Percentiles rank a stretch among this genome's conserved stretches.
phyloP scores from a whole-genome alignment of 1,284 basidiomycete species.

The Cutaneotrichosporon sp. region DNA sequence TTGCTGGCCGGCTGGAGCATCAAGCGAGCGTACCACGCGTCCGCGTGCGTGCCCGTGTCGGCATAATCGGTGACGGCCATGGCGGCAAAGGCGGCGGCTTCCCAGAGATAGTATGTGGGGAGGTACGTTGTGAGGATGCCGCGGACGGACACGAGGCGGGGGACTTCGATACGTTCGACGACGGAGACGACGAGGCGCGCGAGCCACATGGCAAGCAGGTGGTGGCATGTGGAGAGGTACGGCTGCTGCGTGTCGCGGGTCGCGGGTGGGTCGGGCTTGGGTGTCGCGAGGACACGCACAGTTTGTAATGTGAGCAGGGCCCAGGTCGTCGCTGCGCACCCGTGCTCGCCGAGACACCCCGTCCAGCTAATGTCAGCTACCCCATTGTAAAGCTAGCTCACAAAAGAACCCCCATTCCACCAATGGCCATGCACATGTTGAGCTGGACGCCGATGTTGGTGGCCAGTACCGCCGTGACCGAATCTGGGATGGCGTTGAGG shows the following conservation, averaged over 20 bases:
- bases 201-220: conserved; percentile 36
- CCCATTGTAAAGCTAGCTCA: background rate
- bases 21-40: background rate
- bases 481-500: background rate
- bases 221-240: conserved; percentile 34
- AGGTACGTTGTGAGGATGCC: conserved; percentile 28
- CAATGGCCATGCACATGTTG: background rate
- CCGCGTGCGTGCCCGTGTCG: background rate
- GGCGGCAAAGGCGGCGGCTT: conserved; percentile 26
- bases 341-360: conserved; percentile 27
- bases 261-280: conserved; percentile 8
- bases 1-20: background rate
- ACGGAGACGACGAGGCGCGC: conserved; percentile 31
- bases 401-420: background rate
- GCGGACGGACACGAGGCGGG: conserved; percentile 26
- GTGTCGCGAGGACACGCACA: conserved; percentile 20
- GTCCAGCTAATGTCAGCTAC: conserved; percentile 24
- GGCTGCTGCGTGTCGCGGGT: conserved; percentile 14
- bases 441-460: background rate
- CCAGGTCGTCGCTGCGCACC: conserved; percentile 25
- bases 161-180: conserved; percentile 26
- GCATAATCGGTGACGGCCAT: conserved; percentile 19
- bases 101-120: conserved; percentile 37
- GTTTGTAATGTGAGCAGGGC: conserved; percentile 25
- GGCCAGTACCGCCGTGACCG: background rate